Conservation (phyloP, 1,139 yeast genomes). For the Komagataea norvegica region DNA sequence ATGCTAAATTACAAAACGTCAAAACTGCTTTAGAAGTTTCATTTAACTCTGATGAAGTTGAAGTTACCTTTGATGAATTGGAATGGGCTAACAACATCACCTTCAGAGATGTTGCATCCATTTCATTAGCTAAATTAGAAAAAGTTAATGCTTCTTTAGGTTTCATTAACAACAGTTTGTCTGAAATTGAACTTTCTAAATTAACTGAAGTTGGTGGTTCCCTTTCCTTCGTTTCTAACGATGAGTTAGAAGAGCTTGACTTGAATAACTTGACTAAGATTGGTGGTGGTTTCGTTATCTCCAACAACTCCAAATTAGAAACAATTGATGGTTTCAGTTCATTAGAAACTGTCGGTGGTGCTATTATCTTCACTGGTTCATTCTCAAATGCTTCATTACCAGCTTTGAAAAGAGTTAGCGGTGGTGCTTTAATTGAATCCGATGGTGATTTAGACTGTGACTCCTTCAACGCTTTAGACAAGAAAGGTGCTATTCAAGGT, state of each 20-base stretch:
- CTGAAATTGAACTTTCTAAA: constrained; percentile 50
- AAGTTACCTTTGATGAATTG: constrained; percentile 64
- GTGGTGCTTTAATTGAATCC: constrained; percentile 85
- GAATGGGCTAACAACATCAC: constrained; percentile 81
- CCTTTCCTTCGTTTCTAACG: constrained; percentile 70
- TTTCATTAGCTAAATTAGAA: constrained; percentile 65
- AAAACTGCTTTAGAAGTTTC: constrained; percentile 73
- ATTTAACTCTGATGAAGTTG: constrained; percentile 75
- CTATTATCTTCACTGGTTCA: constrained; percentile 74
- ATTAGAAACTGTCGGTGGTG: constrained; percentile 78
- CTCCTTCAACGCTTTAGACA: constrained; percentile 62
- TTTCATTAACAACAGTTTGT: constrained; percentile 60
- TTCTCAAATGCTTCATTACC: constrained; percentile 77
- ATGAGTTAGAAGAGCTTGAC: constrained; percentile 61
- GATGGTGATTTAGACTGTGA: constrained; percentile 71
- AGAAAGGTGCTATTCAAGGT: constrained; percentile 81
- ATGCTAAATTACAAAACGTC: constrained; percentile 70
- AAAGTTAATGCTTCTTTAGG: constrained; percentile 77
- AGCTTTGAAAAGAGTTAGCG: constrained; percentile 69
- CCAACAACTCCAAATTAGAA: constrained; percentile 72
- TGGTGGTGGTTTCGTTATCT: constrained; percentile 85
- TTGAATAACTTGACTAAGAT: constrained; percentile 66
- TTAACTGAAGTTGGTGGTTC: constrained; percentile 73
- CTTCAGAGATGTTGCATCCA: constrained; percentile 71
- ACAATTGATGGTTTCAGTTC: constrained; percentile 69